Evolutionary conservation across 2,329 filamentous ascomycete genomes (phyloP), one percentile per base, ranked within the genome.

Genomic region (Plenodomus biglobosus): DNA sequence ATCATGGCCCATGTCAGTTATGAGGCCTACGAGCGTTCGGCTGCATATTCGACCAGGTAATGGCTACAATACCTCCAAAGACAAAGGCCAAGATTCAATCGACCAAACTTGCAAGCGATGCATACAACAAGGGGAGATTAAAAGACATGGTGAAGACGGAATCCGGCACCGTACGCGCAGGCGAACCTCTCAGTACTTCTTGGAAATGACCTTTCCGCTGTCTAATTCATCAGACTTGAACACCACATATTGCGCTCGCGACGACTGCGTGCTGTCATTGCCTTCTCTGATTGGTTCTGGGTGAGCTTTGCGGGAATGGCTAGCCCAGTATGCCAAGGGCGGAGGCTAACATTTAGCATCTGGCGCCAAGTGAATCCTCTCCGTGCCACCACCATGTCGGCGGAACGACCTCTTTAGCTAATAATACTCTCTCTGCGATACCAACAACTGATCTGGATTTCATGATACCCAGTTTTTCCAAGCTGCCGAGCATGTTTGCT

Each of bases 321-420:
- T 30, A 42, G 48, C 46, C 43, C 32, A 55, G 50, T 32, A 11
- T 45, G 42, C 41, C 48, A 17, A 57, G 51, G 48, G 56, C 56
- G 58, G 58, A 59, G 43, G 24, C 42, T 52, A 48, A 22, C 37
- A 27, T 46, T 48, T 48, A 48, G 53, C 55, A 49, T 37, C 42
- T 41, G 55, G 52, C 54, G 55, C 56, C 58, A 58, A 61, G 58
- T 37, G 19, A 45, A 46, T 46, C 48, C 47, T 45, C 22, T 43
- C 44, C 22, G 10, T 24, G 21, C 16, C 16, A 22, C 20, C 38
- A 52, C 40, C 48, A 41, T 16, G 40, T 48, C 54, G 52, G 56
- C 49, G 54, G 54, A 58, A 40, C 24, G 42, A 27, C 45, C 45
- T 21, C 50, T 52, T 30, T 10, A 38, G 46, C 42, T 42, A 51